Conservation (phyloP, 495 filamentous ascomycete species). For the Talaromyces stipitatus region DNA sequence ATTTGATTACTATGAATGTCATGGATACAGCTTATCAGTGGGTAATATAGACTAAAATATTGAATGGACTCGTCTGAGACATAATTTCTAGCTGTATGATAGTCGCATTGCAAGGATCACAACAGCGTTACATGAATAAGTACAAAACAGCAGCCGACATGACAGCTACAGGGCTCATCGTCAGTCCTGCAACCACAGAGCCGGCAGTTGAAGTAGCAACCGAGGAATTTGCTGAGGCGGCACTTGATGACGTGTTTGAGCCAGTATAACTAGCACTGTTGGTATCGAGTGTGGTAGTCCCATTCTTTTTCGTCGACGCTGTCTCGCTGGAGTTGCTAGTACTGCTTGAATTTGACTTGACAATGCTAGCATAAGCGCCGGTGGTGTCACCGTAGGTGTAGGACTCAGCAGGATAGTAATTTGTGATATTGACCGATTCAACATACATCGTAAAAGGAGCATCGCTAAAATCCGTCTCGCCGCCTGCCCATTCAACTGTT, state of each 20-base stretch:
- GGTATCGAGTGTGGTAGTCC: neutral
- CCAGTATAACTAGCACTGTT: neutral
- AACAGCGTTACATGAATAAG: neutral
- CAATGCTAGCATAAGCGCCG: conserved; percentile 30
- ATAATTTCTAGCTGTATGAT: neutral
- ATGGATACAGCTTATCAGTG: neutral
- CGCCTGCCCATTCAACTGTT: conserved; percentile 63
- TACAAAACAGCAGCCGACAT: neutral
- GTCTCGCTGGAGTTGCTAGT: neutral
- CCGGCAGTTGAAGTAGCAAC: neutral
- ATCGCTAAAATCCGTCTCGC: conserved; percentile 55
- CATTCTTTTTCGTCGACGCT: neutral
- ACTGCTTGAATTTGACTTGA: conserved; percentile 7
- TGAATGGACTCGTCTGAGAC: neutral
- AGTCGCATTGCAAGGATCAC: neutral
- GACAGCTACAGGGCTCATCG: neutral
- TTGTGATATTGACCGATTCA: conserved; percentile 27
- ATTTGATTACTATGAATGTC: neutral
- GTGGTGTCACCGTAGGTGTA: conserved; percentile 30
- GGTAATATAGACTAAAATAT: neutral
- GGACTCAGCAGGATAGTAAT: conserved; percentile 29
- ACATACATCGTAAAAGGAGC: conserved; percentile 70
- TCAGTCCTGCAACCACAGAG: neutral
- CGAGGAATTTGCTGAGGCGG: neutral
- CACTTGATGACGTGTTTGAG: neutral